Evolutionary conservation across 2,329 filamentous ascomycete species (phyloP).

Genomic region (Diaporthe capsici): DNA sequence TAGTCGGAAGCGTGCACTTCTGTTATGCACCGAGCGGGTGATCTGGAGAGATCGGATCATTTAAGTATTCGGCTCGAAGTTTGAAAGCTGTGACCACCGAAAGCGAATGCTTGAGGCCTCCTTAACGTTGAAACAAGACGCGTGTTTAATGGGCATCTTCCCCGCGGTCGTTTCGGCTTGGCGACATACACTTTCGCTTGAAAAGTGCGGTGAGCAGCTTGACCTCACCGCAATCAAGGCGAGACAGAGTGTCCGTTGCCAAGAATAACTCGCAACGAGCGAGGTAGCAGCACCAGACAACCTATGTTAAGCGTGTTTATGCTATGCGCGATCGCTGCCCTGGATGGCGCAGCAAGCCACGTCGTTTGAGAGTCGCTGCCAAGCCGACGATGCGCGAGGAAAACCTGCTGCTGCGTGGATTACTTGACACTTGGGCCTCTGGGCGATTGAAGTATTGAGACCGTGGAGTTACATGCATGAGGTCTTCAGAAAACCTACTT

Average conservation of each 20-base stretch:
- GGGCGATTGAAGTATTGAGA: no score
- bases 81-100: background rate
- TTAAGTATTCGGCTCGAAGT: constrained; percentile 1
- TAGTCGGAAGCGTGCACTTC: background rate
- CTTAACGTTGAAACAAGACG: constrained; percentile 22
- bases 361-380: background rate
- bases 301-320: background rate
- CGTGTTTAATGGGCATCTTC: constrained; percentile 5
- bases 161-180: background rate
- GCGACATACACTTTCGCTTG: constrained; percentile 5
- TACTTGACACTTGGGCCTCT: background rate
- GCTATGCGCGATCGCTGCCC: background rate
- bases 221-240: constrained; percentile 12
- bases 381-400: background rate
- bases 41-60: background rate
- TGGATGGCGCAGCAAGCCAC: constrained; percentile 10
- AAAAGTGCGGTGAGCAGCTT: constrained; percentile 12
- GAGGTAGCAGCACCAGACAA: constrained; percentile 14
- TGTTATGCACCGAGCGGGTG: no score
- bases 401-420: background rate
- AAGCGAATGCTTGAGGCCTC: constrained; percentile 1
- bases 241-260: constrained; percentile 5
- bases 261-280: background rate
- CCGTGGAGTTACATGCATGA: no score
- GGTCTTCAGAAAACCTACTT: background rate